Base-by-base conservation (phyloP, 176 grass and related monocot species). In the Tillandsia leiboldiana region DNA sequence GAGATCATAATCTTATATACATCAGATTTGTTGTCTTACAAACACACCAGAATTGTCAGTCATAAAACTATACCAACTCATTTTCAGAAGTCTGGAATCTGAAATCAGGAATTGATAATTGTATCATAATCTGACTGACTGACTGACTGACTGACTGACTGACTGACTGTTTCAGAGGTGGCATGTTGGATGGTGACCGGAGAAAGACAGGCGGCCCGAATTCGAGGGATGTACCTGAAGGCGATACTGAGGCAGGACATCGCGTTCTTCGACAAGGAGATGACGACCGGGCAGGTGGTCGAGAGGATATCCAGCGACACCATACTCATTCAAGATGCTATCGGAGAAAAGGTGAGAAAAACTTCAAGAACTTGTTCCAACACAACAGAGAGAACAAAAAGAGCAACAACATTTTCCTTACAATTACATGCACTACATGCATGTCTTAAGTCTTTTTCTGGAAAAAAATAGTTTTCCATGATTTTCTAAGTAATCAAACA, bases 151-250 rank as follows among this genome's bases (percentile, higher is more conserved):
- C 20, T 20, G 20, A 20, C 20, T 76, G 28, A 1, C n/a, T 12
- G 48, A 15, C 12, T 11, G 9, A 0, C 15, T 13, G 68, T 85
- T 72, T 28, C 77, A 93, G 90, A 93, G 86, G 90, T 93, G 10
- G 52, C 90, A 73, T 94, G 90, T 15, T 94, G 86, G 90, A 94
- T 85, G 50, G 85, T 84, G 49, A 94, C 80, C 3, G 86, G 90
- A 51, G 90, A 94, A 75, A 84, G 90, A 72, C 86, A 94, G 52
- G 90, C 90, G 0, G n/a, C 80, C 12, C 80, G 72, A 20, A 75
- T 94, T 77, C 80, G 90, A 24, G 83, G 79, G 81, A 3, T 89
- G 14, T 94, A 94, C 61, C 86, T 94, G 3, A 89, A 89, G 77
- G 79, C 90, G 49, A 70, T 94, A 27, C 53, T 94, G 71, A 81